phyloP scores from a whole-genome alignment of 78 protist genomes.

The Dictyostelium capitatum region DNA sequence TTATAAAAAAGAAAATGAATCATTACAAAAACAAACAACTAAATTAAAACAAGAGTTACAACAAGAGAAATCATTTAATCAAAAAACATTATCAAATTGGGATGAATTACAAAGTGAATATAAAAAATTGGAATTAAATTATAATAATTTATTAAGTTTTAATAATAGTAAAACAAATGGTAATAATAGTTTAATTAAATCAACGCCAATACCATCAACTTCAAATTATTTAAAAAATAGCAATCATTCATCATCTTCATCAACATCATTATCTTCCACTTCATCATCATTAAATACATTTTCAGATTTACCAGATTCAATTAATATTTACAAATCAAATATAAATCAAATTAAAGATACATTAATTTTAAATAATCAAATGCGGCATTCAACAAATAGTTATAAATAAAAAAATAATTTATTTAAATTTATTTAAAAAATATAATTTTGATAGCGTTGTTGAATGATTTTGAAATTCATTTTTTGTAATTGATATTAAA shows the following conservation, averaged over 20 bases:
- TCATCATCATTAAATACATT: not conserved
- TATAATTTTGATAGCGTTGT: too few species aligned
- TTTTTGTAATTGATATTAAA: too few species aligned
- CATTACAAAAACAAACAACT: not conserved
- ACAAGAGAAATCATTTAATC: not conserved
- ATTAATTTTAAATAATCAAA: constrained; percentile 4
- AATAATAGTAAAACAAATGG: not conserved
- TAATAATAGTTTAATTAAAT: not conserved
- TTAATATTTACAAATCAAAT: constrained; percentile 4
- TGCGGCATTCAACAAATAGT: not conserved
- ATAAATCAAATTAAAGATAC: not conserved
- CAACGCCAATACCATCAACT: too few species aligned
- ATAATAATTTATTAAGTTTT: constrained; percentile 1
- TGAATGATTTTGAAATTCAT: too few species aligned
- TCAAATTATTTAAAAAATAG: not conserved
- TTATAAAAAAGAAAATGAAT: constrained; percentile 12
- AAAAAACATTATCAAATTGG: constrained; percentile 6
- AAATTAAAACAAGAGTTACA: not conserved
- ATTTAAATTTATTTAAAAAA: too few species aligned
- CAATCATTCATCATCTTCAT: not conserved
- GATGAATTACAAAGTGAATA: constrained; percentile 1
- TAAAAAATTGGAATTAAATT: constrained; percentile 4
- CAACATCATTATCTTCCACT: not conserved
- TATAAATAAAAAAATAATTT: too few species aligned
- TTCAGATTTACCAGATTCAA: constrained; percentile 11